A percentile compares a stretch with the other conserved stretches of the same genome.
Conservation (phyloP, 2,329 filamentous ascomycete genomes). For the Pseudopithomyces chartarum region DNA sequence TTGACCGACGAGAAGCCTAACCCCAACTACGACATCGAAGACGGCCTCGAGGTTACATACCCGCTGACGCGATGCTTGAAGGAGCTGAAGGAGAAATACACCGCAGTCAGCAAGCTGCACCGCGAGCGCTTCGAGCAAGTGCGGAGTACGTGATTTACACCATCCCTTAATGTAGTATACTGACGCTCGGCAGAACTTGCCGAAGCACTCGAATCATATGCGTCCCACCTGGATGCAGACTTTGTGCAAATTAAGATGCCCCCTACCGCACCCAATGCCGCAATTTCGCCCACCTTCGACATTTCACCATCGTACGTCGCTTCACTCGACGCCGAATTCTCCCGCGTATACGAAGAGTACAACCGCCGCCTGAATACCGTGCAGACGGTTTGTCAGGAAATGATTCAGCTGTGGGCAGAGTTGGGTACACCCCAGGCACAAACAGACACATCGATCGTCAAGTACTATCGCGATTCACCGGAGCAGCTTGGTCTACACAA, state of each 20-base stretch:
- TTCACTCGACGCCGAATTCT: constrained; percentile 87
- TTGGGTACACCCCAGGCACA: constrained; percentile 92
- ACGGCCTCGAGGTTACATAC: constrained; percentile 77
- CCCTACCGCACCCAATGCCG: constrained; percentile 76
- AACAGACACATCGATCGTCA: constrained; percentile 84
- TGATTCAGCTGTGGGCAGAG: constrained; percentile 94
- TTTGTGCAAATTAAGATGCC: constrained; percentile 87
- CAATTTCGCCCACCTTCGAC: constrained; percentile 82
- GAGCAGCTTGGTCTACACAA: constrained; percentile 93
- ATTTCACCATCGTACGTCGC: constrained; percentile 89
- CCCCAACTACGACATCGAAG: constrained; percentile 68
- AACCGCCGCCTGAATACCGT: constrained; percentile 79
- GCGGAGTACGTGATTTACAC: constrained; percentile 68
- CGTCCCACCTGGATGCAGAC: constrained; percentile 87
- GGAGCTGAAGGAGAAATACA: constrained; percentile 82
- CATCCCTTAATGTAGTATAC: not conserved
- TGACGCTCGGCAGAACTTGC: constrained; percentile 71
- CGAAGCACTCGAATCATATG: constrained; percentile 92
- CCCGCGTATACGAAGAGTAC: constrained; percentile 95
- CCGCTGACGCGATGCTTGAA: constrained; percentile 82
- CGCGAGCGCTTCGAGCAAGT: constrained; percentile 94
- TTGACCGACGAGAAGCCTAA: constrained; percentile 75
- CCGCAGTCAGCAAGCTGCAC: constrained; percentile 78
- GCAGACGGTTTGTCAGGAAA: constrained; percentile 75
- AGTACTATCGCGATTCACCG: constrained; percentile 86